Evolutionary conservation across 495 filamentous ascomycete species (phyloP).

Genomic region (Trypethelium eluteriae): DNA sequence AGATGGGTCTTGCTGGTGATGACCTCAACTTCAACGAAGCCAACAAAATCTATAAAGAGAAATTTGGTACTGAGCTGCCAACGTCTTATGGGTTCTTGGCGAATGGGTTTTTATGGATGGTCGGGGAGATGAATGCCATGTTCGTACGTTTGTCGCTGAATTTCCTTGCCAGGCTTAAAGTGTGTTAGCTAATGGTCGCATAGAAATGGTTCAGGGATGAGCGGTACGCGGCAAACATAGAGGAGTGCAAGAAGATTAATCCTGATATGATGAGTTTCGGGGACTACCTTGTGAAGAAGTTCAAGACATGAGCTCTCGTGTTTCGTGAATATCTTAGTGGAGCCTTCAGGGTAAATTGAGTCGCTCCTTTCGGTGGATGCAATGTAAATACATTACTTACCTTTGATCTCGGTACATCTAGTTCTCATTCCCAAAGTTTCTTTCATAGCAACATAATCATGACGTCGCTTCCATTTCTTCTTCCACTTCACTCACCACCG

Average conservation of each 20-base stretch:
- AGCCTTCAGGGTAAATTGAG: neutral
- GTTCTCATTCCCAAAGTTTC: neutral
- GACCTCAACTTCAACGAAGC: constrained; percentile 48
- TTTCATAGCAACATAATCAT: neutral
- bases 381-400: neutral
- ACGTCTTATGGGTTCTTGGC: constrained; percentile 31
- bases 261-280: constrained; percentile 51
- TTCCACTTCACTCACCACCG: neutral
- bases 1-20: constrained; percentile 52
- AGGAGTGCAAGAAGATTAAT: constrained; percentile 43
- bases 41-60: constrained; percentile 43
- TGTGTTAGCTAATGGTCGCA: neutral
- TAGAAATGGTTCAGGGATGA: constrained; percentile 50
- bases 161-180: neutral
- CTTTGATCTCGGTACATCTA: neutral
- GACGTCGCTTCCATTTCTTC: neutral
- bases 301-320: neutral
- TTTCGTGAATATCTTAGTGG: neutral
- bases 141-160: constrained; percentile 30
- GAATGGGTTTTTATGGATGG: constrained; percentile 34
- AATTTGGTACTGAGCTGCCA: constrained; percentile 35
- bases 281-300: constrained; percentile 51
- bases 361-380: neutral
- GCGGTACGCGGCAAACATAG: constrained; percentile 55
- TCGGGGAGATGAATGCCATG: constrained; percentile 53